Evolutionary conservation across 2,329 filamentous ascomycete species (phyloP), one percentile per base, ranked within the genome.

Genomic region (Parascedosporium putredinis): DNA sequence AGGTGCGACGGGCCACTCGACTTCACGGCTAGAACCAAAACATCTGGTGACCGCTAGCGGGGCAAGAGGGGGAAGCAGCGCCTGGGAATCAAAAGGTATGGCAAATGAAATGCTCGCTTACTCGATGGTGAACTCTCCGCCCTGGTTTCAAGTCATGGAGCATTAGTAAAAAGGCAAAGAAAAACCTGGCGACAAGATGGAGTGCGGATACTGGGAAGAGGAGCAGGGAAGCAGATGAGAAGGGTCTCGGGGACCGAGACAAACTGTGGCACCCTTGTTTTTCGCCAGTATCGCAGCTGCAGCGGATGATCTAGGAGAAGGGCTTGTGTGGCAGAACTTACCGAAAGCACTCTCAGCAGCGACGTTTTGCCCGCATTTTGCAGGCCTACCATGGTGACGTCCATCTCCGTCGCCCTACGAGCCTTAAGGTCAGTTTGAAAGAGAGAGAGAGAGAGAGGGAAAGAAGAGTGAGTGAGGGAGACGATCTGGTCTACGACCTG

Each of bases 291-390:
- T 51, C 57, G 52, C 53, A 55, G 52, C 50, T 51, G 55, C 36
- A 31, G 42, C 50, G 49, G 25, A 16, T 36, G n/a, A 12, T 31
- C 27, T 7, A 31, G 27, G 27, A 31, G 27, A 31, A 25, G 42
- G 23, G 23, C 9, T 24, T n/a, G n/a, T 45, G 20, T 40, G 51
- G 52, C 50, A n/a, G n/a, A n/a, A 66, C 91, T 79, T 83, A 98
- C 93, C 74, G 91, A 90, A 60, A 98, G 77, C 60, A 97, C 91
- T 60, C 90, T 81, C 66, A 98, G 75, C 62, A 98, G 70, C 54
- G 91, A 97, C 34, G 93, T 97, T 73, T 98, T 98, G 62, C 93
- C 93, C 52, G 93, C 93, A 72, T 97, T 97, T 66, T 98, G 93
- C 64, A 98, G 73, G 22, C 93, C 93, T 66, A 98, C 91, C 85